Evolutionary conservation across 768 basidiomycete species (phyloP).

Genomic region (Thelephora aurantiotincta): DNA sequence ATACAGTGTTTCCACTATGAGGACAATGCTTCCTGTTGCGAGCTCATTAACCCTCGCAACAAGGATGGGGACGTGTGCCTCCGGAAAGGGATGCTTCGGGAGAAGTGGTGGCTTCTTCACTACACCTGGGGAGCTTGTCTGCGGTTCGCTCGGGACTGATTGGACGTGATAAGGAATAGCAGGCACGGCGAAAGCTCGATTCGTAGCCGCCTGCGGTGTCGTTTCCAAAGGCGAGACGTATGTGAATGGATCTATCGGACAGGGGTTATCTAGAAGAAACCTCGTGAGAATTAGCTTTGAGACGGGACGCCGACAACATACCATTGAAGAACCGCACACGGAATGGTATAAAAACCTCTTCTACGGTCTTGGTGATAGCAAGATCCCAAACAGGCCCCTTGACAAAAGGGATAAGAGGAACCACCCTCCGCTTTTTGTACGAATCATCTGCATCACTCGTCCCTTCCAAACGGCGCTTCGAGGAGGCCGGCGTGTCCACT

Average conservation of each 20-base stretch:
- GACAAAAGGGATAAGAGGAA: slow-evolving; percentile 65
- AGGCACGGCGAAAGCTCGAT: slow-evolving; percentile 29
- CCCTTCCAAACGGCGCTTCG: slow-evolving; percentile 19
- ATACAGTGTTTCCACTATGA: slow-evolving; percentile 61
- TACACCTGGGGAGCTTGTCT: neutral
- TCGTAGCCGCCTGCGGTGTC: slow-evolving; percentile 13
- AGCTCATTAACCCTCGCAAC: slow-evolving; percentile 48
- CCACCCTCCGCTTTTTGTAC: slow-evolving; percentile 67
- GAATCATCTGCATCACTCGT: slow-evolving; percentile 28
- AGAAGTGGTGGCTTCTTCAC: slow-evolving; percentile 2
- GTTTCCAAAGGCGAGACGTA: slow-evolving; percentile 43
- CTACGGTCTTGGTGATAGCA: slow-evolving; percentile 47
- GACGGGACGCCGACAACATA: slow-evolving; percentile 18
- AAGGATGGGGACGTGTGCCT: slow-evolving; percentile 43
- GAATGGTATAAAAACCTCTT: slow-evolving; percentile 60
- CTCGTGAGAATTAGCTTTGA: slow-evolving; percentile 1
- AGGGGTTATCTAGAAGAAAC: slow-evolving; percentile 42
- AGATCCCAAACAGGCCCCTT: slow-evolving; percentile 80
- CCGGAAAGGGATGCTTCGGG: slow-evolving; percentile 55
- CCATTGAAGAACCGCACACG: slow-evolving; percentile 79
- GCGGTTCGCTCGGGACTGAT: neutral
- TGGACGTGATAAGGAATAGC: slow-evolving; percentile 15
- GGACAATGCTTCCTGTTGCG: slow-evolving; percentile 44
- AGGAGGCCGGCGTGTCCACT: slow-evolving; percentile 19
- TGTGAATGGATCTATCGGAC: slow-evolving; percentile 66